A percentile compares a stretch with the other conserved stretches of the same genome.
Evolutionary conservation across 345 rosid genomes (phyloP).

Genomic region (Cochlearia excelsa): DNA sequence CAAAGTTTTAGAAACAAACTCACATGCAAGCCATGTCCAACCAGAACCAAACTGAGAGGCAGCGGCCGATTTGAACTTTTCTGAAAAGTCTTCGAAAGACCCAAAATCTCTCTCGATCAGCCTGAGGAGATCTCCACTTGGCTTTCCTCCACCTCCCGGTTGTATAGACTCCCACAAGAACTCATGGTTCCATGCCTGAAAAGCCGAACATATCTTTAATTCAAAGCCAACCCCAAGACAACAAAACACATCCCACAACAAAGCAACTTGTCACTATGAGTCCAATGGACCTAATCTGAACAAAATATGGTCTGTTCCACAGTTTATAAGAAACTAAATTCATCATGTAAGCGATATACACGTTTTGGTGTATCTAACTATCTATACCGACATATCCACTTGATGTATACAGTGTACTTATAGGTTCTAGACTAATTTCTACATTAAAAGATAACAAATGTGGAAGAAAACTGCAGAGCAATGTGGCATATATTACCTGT

Average conservation of each 20-base stretch:
- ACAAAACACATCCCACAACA: constrained; percentile 6
- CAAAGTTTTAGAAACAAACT: constrained; percentile 40
- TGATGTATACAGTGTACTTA: too few relatives aligned
- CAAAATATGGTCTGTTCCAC: too few relatives aligned
- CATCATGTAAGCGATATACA: too few relatives aligned
- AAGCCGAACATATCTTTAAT: constrained; percentile 12
- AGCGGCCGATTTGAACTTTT: constrained; percentile 66
- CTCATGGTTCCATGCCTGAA: constrained; percentile 90
- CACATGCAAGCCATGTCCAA: constrained; percentile 96
- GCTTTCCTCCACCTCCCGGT: constrained; percentile 94
- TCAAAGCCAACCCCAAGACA: constrained; percentile 7
- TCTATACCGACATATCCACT: too few relatives aligned
- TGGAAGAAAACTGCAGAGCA: too few relatives aligned
- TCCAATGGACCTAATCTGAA: too few relatives aligned
- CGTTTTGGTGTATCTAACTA: too few relatives aligned
- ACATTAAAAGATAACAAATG: too few relatives aligned
- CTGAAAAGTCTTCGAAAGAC: constrained; percentile 54
- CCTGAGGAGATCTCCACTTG: constrained; percentile 67
- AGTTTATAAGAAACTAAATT: too few relatives aligned
- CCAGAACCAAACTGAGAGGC: constrained; percentile 90
- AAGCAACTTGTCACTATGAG: background rate
- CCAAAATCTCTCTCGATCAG: constrained; percentile 84
- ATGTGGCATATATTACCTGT: constrained; percentile 43
- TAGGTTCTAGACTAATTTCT: too few relatives aligned
- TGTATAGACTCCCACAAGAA: constrained; percentile 93